Evolutionary conservation across 495 filamentous ascomycete species (phyloP).

Genomic region (Acidiella bohemica): DNA sequence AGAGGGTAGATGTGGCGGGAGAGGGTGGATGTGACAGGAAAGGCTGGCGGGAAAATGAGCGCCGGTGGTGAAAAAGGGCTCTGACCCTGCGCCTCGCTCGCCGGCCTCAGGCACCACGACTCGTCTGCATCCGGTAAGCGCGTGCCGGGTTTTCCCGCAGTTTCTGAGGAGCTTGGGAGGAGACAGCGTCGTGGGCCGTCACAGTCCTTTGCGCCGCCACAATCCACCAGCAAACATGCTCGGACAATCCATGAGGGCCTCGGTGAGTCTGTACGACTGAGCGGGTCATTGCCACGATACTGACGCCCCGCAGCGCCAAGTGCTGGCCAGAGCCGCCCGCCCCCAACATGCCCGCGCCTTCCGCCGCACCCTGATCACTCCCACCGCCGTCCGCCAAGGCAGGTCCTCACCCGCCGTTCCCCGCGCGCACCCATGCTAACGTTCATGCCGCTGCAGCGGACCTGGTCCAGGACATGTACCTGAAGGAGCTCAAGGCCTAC

Average conservation of each 20-base stretch:
- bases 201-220: not conserved
- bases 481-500: constrained; percentile 84
- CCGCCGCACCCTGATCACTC: constrained; percentile 69
- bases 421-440: constrained; percentile 15
- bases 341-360: constrained; percentile 48
- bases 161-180: not conserved
- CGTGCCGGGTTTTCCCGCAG: too few species aligned
- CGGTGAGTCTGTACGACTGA: constrained; percentile 19
- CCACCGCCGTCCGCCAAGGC: constrained; percentile 65
- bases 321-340: constrained; percentile 63
- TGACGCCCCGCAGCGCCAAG: constrained; percentile 52
- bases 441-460: constrained; percentile 62
- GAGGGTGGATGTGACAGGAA: constrained; percentile 4
- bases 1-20: too few species aligned
- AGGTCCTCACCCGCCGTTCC: constrained; percentile 22
- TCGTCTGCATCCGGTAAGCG: too few species aligned
- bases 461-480: constrained; percentile 91
- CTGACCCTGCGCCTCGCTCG: too few species aligned
- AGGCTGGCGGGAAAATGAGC: not conserved
- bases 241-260: constrained; percentile 31
- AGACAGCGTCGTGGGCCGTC: not conserved
- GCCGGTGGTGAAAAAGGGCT: not conserved
- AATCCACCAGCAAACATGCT: constrained; percentile 24
- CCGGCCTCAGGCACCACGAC: too few species aligned
- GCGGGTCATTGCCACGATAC: not conserved